Percentiles rank a stretch among this genome's conserved stretches.
Evolutionary conservation across 441 rosid genomes (phyloP).

Genomic region (Metrosideros polymorpha): DNA sequence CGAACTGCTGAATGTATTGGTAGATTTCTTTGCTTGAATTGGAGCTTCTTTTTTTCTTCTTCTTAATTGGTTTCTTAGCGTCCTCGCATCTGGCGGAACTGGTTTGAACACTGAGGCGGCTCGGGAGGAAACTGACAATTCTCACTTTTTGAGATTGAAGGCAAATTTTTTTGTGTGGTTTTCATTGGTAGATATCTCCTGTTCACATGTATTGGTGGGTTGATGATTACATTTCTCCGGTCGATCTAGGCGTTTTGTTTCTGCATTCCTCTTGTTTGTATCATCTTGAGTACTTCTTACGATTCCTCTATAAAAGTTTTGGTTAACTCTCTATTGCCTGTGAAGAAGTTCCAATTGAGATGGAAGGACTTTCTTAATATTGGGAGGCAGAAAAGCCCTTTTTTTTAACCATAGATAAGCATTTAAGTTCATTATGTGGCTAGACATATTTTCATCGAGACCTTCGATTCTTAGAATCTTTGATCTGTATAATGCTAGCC

Average conservation of each 20-base stretch:
- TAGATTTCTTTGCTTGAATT: background rate
- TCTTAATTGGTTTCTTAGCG: background rate
- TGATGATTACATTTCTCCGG: background rate
- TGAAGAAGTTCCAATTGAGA: background rate
- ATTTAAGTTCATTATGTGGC: background rate
- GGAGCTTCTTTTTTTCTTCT: background rate
- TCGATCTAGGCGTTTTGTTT: background rate
- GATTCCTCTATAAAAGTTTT: background rate
- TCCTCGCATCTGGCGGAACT: background rate
- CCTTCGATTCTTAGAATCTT: background rate
- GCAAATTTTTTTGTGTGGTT: background rate
- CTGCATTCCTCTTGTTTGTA: background rate
- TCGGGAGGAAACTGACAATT: background rate
- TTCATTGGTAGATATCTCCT: background rate
- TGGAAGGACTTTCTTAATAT: background rate
- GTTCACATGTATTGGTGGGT: background rate
- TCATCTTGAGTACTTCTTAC: background rate
- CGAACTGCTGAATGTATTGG: background rate
- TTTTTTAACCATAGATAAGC: background rate
- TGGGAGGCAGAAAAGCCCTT: background rate
- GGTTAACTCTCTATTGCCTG: background rate
- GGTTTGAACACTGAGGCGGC: background rate
- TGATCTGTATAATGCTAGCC: background rate
- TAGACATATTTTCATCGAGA: background rate
- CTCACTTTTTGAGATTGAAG: background rate